Conservation (phyloP, 1,284 basidiomycete species). For the Leucoagaricus sp. region DNA sequence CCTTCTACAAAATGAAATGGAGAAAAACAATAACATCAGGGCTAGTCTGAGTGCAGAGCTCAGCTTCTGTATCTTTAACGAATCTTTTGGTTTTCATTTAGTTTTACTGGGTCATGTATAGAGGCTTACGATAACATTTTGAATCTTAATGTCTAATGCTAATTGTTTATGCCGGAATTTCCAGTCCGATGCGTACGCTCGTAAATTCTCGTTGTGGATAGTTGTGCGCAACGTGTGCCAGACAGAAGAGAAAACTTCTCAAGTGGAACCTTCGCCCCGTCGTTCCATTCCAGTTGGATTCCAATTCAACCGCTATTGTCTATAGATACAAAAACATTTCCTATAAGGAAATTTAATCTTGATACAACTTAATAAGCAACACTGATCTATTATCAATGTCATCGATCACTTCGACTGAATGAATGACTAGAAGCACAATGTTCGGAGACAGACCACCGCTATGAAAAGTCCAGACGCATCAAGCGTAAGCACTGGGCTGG, state of each 20-base stretch:
- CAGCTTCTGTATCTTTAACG: background rate
- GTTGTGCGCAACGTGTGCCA: too few species aligned
- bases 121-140: background rate
- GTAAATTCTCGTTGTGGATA: too few species aligned
- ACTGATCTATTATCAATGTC: too few species aligned
- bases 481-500: background rate
- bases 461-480: background rate
- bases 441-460: background rate
- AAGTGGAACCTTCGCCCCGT: background rate
- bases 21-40: background rate
- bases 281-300: background rate
- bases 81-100: background rate
- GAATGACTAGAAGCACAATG: too few species aligned
- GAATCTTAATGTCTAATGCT: background rate
- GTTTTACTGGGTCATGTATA: background rate
- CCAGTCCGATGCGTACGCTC: background rate
- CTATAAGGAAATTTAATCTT: too few species aligned
- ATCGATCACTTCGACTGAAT: too few species aligned
- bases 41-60: background rate
- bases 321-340: background rate
- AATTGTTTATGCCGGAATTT: background rate
- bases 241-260: too few species aligned
- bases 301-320: background rate
- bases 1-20: background rate
- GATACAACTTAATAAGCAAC: too few species aligned